These are phyloP conservation scores for Pseudonectria buxi DNA, from an alignment of 2,329 filamentous ascomycete genomes.

Conservation along the genomic window DNA sequence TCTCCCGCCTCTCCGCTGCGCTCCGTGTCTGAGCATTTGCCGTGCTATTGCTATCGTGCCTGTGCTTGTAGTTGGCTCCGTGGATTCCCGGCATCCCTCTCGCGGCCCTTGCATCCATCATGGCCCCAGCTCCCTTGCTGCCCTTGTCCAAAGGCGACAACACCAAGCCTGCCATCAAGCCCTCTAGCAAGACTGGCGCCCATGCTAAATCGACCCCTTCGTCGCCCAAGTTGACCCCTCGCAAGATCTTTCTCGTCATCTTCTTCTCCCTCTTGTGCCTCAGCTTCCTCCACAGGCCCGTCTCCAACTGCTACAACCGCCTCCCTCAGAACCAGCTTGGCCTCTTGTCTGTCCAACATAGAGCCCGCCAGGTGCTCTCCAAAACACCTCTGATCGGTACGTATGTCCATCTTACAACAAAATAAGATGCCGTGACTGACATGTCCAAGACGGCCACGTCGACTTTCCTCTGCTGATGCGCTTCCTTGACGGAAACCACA, in stretches of 20 bases:
- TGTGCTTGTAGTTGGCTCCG: too few relatives aligned
- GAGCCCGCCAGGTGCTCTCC: slow-evolving; percentile 40
- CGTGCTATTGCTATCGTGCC: too few relatives aligned
- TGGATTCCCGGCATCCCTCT: too few relatives aligned
- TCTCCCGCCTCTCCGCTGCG: too few relatives aligned
- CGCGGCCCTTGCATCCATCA: too few relatives aligned
- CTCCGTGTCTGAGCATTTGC: too few relatives aligned
- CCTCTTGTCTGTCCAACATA: slow-evolving; percentile 34
- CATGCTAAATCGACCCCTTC: too few relatives aligned
- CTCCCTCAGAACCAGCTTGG: slow-evolving; percentile 19
- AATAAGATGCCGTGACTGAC: not conserved
- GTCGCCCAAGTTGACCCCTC: slow-evolving; percentile 19
- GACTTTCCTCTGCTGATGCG: slow-evolving; percentile 75
- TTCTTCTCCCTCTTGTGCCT: slow-evolving; percentile 22
- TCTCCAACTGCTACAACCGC: slow-evolving; percentile 16
- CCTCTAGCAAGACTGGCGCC: too few relatives aligned
- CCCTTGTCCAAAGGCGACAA: slow-evolving; percentile 1
- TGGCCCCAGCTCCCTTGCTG: too few relatives aligned
- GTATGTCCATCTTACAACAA: not conserved
- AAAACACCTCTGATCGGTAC: slow-evolving; percentile 45
- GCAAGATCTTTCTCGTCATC: slow-evolving; percentile 15
- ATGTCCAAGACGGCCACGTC: slow-evolving; percentile 70
- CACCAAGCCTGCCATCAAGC: not conserved
- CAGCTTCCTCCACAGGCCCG: slow-evolving; percentile 20
- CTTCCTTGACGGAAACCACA: slow-evolving; percentile 62